Conservation (phyloP, 495 filamentous ascomycete genomes). For the Podospora bellae-mahoneyi region DNA sequence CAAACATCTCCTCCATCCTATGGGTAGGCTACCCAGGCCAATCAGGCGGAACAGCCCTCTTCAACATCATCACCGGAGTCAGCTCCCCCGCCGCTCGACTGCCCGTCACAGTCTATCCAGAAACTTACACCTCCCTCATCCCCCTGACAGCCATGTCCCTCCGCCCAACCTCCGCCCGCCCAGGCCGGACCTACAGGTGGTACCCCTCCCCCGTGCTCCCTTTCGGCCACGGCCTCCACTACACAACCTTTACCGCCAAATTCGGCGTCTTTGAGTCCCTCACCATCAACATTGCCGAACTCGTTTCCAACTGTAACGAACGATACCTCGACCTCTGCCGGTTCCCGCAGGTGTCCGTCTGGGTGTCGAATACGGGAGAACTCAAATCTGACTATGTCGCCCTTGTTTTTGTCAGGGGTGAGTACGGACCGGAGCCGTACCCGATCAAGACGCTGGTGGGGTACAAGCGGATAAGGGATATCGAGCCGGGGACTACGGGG, state of each 20-base stretch:
- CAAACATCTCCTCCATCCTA: conserved; percentile 52
- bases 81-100: conserved; percentile 56
- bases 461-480: conserved; percentile 49
- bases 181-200: conserved; percentile 48
- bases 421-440: conserved; percentile 54
- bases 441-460: conserved; percentile 60
- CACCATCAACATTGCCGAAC: conserved; percentile 22
- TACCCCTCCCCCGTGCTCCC: conserved; percentile 34
- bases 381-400: conserved; percentile 55
- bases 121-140: conserved; percentile 38
- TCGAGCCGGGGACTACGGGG: conserved; percentile 40
- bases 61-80: conserved; percentile 51
- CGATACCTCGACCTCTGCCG: conserved; percentile 39
- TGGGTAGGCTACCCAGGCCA: conserved; percentile 56
- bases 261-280: conserved; percentile 1
- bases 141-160: conserved; percentile 45
- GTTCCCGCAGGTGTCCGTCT: conserved; percentile 40
- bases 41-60: conserved; percentile 50
- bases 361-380: conserved; percentile 49
- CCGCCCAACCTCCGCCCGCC: conserved; percentile 28
- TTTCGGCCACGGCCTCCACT: conserved; percentile 51
- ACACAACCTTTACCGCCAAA: conserved; percentile 48
- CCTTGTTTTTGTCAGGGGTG: conserved; percentile 53
- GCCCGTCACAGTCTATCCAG: conserved; percentile 54
- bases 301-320: conserved; percentile 25